These are phyloP conservation scores for Xylariaceae sp. DNA, from an alignment of 2,329 filamentous ascomycete genomes.

Conservation along the genomic window DNA sequence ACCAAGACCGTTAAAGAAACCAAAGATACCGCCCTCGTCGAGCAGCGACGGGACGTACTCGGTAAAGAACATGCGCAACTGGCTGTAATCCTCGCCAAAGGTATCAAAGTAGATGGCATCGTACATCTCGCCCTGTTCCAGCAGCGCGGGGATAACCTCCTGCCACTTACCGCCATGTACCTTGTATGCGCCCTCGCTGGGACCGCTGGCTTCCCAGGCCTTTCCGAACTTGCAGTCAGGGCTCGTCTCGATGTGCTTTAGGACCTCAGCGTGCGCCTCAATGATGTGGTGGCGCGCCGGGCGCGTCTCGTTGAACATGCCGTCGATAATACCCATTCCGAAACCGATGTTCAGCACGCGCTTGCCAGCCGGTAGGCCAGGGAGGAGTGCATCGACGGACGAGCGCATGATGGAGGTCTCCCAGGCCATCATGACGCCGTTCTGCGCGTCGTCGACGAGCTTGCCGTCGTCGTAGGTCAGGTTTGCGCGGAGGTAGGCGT, in stretches of 20 bases:
- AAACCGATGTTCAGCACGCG: slow-evolving; percentile 82
- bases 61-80: slow-evolving; percentile 79
- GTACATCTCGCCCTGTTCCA: slow-evolving; percentile 64
- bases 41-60: slow-evolving; percentile 80
- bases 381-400: slow-evolving; percentile 63
- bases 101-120: slow-evolving; percentile 97
- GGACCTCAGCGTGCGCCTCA: slow-evolving; percentile 75
- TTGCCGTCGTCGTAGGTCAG: slow-evolving; percentile 61
- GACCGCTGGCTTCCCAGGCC: slow-evolving; percentile 49
- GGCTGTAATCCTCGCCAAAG: slow-evolving; percentile 87
- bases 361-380: slow-evolving; percentile 43
- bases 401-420: slow-evolving; percentile 80
- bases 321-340: slow-evolving; percentile 85
- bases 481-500: slow-evolving; percentile 62
- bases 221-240: slow-evolving; percentile 48
- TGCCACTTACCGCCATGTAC: slow-evolving; percentile 77
- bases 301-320: slow-evolving; percentile 62
- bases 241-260: slow-evolving; percentile 51
- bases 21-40: slow-evolving; percentile 66
- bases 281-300: slow-evolving; percentile 75
- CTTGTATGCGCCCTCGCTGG: slow-evolving; percentile 63
- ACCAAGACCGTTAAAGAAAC: slow-evolving; percentile 87
- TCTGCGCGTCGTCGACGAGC: slow-evolving; percentile 67
- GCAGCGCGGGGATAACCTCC: slow-evolving; percentile 64
- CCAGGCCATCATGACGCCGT: slow-evolving; percentile 94